Evolutionary conservation across 345 rosid species (phyloP).

Genomic region (Arabis hirsuta): DNA sequence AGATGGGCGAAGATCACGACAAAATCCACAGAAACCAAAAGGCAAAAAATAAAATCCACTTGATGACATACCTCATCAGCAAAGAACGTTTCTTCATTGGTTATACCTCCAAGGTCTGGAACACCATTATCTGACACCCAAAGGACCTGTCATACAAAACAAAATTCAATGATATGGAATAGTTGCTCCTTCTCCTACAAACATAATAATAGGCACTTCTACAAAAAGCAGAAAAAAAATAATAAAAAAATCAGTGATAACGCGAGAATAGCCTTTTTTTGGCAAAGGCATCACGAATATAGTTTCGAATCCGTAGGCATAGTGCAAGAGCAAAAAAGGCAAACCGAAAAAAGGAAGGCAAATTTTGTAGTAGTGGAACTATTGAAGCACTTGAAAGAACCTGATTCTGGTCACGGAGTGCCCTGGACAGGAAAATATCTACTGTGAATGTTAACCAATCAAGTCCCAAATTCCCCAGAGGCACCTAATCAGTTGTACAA

Average conservation of each 20-base stretch:
- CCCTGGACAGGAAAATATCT: constrained; percentile 90
- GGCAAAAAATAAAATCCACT: neutral
- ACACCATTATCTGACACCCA: constrained; percentile 91
- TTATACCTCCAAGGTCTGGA: constrained; percentile 87
- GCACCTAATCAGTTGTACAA: constrained; percentile 65
- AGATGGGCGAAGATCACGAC: constrained; percentile 12
- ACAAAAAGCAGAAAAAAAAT: neutral
- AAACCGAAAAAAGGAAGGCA: constrained; percentile 1
- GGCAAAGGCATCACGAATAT: constrained; percentile 12
- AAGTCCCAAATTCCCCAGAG: constrained; percentile 83
- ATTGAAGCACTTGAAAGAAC: constrained; percentile 44
- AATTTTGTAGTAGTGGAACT: constrained; percentile 17
- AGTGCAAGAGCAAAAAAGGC: constrained; percentile 12
- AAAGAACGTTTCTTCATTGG: constrained; percentile 73
- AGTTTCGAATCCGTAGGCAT: constrained; percentile 12
- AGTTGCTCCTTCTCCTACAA: constrained; percentile 20
- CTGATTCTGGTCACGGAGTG: constrained; percentile 95
- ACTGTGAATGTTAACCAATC: constrained; percentile 89
- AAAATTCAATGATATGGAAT: constrained; percentile 21
- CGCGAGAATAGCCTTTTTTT: constrained; percentile 21
- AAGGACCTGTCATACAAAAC: constrained; percentile 59
- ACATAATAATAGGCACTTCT: constrained; percentile 9
- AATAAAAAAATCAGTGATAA: constrained; percentile 1
- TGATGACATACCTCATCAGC: constrained; percentile 77
- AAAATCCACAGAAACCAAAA: neutral